A percentile compares a stretch with the other conserved stretches of the same genome.
These are phyloP conservation scores for Gaillardinia entomophila DNA, from an alignment of 805 yeast genomes.

Conservation along the genomic window DNA sequence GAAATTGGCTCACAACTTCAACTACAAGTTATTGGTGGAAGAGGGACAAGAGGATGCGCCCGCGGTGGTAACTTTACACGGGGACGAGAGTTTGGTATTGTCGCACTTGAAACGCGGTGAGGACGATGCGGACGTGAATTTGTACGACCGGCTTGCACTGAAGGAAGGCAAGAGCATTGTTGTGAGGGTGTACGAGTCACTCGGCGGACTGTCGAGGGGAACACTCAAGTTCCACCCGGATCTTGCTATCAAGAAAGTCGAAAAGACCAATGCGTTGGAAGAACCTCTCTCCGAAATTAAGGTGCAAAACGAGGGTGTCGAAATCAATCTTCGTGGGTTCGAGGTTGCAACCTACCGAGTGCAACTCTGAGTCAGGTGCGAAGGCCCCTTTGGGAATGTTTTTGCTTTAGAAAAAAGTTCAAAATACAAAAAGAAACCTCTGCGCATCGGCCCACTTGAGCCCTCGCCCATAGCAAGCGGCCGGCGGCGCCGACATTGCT, in stretches of 20 bases:
- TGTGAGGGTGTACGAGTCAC: slow-evolving; percentile 75
- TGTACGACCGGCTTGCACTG: slow-evolving; percentile 41
- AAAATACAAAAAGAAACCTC: neutral
- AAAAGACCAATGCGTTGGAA: slow-evolving; percentile 56
- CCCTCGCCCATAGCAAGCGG: slow-evolving; percentile 1
- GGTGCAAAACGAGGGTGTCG: slow-evolving; percentile 27
- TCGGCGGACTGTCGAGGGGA: slow-evolving; percentile 73
- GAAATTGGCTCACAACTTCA: slow-evolving; percentile 72
- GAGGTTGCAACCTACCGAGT: slow-evolving; percentile 67
- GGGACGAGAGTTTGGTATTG: slow-evolving; percentile 58
- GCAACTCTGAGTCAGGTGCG: slow-evolving; percentile 20
- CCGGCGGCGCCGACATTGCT: slow-evolving; percentile 3
- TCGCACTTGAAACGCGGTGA: slow-evolving; percentile 85
- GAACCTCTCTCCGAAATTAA: slow-evolving; percentile 28
- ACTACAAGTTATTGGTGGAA: slow-evolving; percentile 39
- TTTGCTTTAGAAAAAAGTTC: neutral
- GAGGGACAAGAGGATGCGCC: slow-evolving; percentile 8
- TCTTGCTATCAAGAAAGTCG: slow-evolving; percentile 41
- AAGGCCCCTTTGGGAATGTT: neutral
- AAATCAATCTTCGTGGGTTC: slow-evolving; percentile 59
- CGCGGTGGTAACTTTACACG: slow-evolving; percentile 22
- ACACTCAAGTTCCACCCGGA: slow-evolving; percentile 35
- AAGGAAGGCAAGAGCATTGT: slow-evolving; percentile 47
- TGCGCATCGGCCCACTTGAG: slow-evolving; percentile 3
- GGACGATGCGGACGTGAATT: slow-evolving; percentile 58